Evolutionary conservation across 2,329 filamentous ascomycete species (phyloP).

Genomic region (Furcasterigmium furcatum): DNA sequence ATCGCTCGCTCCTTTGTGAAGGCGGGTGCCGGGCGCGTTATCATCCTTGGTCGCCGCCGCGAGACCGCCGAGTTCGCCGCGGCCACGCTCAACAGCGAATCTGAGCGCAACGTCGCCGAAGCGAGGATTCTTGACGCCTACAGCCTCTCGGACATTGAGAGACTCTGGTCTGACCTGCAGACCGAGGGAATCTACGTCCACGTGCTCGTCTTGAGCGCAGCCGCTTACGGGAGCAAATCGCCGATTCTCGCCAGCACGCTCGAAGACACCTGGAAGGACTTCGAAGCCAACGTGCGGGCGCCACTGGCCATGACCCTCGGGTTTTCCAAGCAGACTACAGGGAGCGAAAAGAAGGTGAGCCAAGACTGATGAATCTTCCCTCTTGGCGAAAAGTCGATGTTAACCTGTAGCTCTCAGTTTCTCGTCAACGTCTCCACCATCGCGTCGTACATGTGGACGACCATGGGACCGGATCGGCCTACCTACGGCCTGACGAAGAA

Average conservation of each 20-base stretch:
- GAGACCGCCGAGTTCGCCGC: constrained; percentile 26
- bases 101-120: not conserved
- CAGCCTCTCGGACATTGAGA: not conserved
- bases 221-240: not conserved
- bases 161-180: constrained; percentile 6
- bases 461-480: constrained; percentile 12
- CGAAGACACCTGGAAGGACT: constrained; percentile 6
- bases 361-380: not conserved
- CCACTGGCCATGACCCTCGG: constrained; percentile 2
- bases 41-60: constrained; percentile 40
- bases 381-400: not conserved
- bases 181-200: constrained; percentile 17
- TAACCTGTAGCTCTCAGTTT: constrained; percentile 13
- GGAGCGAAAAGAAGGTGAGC: not conserved
- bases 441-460: constrained; percentile 9
- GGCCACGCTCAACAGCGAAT: constrained; percentile 7
- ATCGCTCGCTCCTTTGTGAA: constrained; percentile 57
- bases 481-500: constrained; percentile 35
- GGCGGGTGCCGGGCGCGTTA: constrained; percentile 33
- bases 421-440: constrained; percentile 26
- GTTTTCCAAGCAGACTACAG: not conserved
- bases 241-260: constrained; percentile 1
- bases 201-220: constrained; percentile 24
- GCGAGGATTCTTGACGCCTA: not conserved
- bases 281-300: constrained; percentile 7